Evolutionary conservation across 2,329 filamentous ascomycete species (phyloP).

Genomic region (Sporothrix brunneoviolacea): DNA sequence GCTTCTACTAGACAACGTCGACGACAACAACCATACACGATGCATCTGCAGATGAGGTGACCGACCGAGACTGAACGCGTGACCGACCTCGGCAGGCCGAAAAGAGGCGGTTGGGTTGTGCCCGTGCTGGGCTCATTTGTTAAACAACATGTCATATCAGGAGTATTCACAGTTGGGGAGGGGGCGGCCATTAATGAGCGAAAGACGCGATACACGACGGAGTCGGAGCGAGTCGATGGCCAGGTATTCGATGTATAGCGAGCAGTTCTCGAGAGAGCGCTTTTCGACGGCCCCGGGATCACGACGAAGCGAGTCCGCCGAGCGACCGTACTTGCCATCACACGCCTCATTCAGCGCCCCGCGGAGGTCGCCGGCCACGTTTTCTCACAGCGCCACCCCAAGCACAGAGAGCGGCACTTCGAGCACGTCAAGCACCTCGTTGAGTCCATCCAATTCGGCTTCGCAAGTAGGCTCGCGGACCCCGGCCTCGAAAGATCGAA

Average conservation of each 20-base stretch:
- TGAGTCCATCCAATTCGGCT: conserved; percentile 20
- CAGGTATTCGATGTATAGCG: conserved; percentile 5
- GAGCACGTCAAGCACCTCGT: conserved; percentile 16
- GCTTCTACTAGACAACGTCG: neutral
- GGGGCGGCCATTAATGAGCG: conserved; percentile 5
- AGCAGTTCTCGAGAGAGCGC: neutral
- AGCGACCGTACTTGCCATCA: conserved; percentile 20
- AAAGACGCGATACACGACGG: conserved; percentile 1
- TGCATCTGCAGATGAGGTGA: neutral
- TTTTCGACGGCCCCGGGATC: neutral
- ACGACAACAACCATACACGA: neutral
- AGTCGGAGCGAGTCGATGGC: conserved; percentile 5
- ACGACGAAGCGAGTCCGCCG: conserved; percentile 10
- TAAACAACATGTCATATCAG: conserved; percentile 20
- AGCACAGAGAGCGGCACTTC: conserved; percentile 11
- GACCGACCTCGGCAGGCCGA: neutral
- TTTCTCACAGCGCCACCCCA: conserved; percentile 8
- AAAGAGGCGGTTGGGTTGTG: conserved; percentile 1
- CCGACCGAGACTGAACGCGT: neutral
- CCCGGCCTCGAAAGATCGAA: neutral
- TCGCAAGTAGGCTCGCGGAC: conserved; percentile 16
- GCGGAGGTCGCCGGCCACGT: conserved; percentile 12
- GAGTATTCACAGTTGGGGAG: conserved; percentile 20
- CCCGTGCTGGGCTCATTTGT: too few species aligned
- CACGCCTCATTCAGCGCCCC: conserved; percentile 22